Conservation (phyloP, 352 stramenopile species). For the Phytophthora sp. region DNA sequence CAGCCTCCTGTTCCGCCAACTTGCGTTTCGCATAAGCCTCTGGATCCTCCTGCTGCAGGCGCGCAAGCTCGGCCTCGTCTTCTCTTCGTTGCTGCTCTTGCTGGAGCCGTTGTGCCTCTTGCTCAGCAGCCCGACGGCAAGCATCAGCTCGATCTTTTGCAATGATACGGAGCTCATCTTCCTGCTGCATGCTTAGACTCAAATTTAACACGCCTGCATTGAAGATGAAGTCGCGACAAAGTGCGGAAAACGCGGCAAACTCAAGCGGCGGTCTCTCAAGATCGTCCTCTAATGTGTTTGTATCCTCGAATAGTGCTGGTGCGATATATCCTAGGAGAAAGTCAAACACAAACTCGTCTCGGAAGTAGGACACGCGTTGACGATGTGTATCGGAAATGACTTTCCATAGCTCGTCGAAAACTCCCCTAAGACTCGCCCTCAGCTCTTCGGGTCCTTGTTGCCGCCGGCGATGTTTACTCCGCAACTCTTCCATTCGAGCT, state of each 20-base stretch:
- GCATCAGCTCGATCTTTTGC: slow-evolving; percentile 12
- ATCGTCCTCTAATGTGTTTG: slow-evolving; percentile 12
- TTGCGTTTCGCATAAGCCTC: slow-evolving; percentile 50
- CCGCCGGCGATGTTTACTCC: slow-evolving; percentile 49
- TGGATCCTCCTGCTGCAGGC: slow-evolving; percentile 43
- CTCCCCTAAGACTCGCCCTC: slow-evolving; percentile 37
- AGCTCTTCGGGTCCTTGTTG: slow-evolving; percentile 53
- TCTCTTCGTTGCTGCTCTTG: slow-evolving; percentile 23
- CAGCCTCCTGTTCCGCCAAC: slow-evolving; percentile 39
- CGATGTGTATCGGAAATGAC: slow-evolving; percentile 53
- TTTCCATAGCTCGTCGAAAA: slow-evolving; percentile 67
- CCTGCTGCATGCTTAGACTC: slow-evolving; percentile 47
- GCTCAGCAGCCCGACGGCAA: slow-evolving; percentile 23
- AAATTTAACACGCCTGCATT: slow-evolving; percentile 58
- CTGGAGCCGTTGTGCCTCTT: slow-evolving; percentile 21
- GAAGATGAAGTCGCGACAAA: slow-evolving; percentile 71
- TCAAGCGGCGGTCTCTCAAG: slow-evolving; percentile 48
- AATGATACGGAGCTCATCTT: slow-evolving; percentile 38
- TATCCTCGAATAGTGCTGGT: slow-evolving; percentile 33
- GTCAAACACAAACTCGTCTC: slow-evolving; percentile 71
- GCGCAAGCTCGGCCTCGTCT: slow-evolving; percentile 38
- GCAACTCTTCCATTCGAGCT: slow-evolving; percentile 72
- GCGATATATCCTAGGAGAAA: slow-evolving; percentile 56
- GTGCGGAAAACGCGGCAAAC: slow-evolving; percentile 54
- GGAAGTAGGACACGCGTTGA: slow-evolving; percentile 57